These are phyloP conservation scores for Peronosclerospora sorghi DNA, from an alignment of 352 stramenopile genomes.

Conservation along the genomic window DNA sequence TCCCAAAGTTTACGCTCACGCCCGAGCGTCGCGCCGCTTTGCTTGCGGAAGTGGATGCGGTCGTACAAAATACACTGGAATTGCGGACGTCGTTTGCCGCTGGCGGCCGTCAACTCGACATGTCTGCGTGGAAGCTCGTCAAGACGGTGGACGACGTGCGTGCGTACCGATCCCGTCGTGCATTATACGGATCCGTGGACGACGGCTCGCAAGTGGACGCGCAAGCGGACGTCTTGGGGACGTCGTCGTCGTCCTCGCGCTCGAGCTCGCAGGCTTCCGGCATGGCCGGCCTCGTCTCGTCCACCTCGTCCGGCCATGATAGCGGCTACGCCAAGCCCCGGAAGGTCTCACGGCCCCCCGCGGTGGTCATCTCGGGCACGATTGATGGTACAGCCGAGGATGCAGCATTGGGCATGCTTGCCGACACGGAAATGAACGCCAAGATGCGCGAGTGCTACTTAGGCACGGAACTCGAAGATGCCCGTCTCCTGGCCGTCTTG, in stretches of 20 bases:
- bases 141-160: constrained; percentile 26
- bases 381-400: constrained; percentile 33
- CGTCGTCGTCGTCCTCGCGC: constrained; percentile 18
- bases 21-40: constrained; percentile 15
- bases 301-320: constrained; percentile 13
- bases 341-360: constrained; percentile 18
- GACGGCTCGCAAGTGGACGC: constrained; percentile 5
- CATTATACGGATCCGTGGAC: constrained; percentile 12
- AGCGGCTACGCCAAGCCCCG: constrained; percentile 5
- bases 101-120: constrained; percentile 22
- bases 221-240: constrained; percentile 11
- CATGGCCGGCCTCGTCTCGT: constrained; percentile 6
- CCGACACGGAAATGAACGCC: constrained; percentile 28
- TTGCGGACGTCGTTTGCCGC: constrained; percentile 22
- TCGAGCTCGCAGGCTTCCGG: constrained; percentile 8
- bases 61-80: constrained; percentile 28
- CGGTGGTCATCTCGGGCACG: constrained; percentile 27
- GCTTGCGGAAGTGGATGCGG: constrained; percentile 16
- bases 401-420: constrained; percentile 28
- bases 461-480: constrained; percentile 25
- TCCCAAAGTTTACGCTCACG: constrained; percentile 18
- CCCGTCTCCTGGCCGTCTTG: constrained; percentile 26
- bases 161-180: constrained; percentile 26
- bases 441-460: constrained; percentile 32
- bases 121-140: constrained; percentile 30